A percentile compares a stretch with the other conserved stretches of the same genome.
Conservation (phyloP, 371 early-diverging fungal species). For the Mucor velutinosus region DNA sequence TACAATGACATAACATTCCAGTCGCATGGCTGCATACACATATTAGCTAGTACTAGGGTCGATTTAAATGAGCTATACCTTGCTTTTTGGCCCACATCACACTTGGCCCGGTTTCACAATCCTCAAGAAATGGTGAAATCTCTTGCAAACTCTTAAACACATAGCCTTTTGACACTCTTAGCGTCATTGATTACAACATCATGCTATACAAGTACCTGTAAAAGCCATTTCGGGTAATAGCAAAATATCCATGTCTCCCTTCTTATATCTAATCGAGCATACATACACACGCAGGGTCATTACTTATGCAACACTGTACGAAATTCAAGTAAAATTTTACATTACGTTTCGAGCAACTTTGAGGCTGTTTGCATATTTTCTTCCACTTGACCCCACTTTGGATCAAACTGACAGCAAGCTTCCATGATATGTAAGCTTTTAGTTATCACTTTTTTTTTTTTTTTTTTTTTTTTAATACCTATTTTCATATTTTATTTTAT, state of each 20-base stretch:
- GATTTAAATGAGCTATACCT: constrained; percentile 33
- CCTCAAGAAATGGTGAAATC: constrained; percentile 61
- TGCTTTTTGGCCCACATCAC: constrained; percentile 66
- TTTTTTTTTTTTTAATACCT: neutral
- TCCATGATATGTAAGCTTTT: neutral
- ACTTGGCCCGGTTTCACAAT: constrained; percentile 57
- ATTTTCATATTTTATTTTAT: constrained; percentile 14
- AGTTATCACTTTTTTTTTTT: neutral
- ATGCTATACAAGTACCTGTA: constrained; percentile 48
- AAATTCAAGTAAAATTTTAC: neutral
- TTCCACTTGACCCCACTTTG: constrained; percentile 37
- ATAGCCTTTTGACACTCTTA: constrained; percentile 51
- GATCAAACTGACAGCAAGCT: constrained; percentile 55
- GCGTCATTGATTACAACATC: neutral
- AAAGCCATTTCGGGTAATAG: constrained; percentile 82
- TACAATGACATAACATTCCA: constrained; percentile 64
- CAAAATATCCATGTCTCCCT: constrained; percentile 66
- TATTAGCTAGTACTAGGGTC: neutral
- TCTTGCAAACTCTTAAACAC: constrained; percentile 57
- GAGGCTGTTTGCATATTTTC: constrained; percentile 36
- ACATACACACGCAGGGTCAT: neutral
- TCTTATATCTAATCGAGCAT: constrained; percentile 39
- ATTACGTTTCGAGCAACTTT: constrained; percentile 31
- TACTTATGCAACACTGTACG: neutral
- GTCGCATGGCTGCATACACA: constrained; percentile 41